Base-by-base conservation (phyloP, 2,329 filamentous ascomycete genomes). In the Claviceps quebecensis region DNA sequence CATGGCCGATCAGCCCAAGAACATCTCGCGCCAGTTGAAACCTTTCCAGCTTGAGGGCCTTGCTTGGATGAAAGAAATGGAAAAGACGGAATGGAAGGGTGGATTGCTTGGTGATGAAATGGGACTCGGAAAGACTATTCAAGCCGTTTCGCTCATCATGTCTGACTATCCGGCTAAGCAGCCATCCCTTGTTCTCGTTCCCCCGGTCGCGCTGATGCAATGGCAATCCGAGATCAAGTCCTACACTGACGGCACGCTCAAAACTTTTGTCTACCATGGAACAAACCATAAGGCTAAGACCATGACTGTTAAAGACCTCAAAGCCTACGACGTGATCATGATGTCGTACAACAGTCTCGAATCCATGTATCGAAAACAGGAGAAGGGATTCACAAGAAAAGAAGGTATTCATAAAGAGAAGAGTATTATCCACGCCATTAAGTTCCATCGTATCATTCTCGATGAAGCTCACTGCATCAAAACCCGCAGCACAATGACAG, bases 41-140 rank as follows among this genome's bases (percentile, higher is more conserved):
- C 83, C 85, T 0, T 98, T 97, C 64, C 93, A 98, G 63, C 81
- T 95, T 5, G 86, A 96, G 67, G 93, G 93, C 4, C 73, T 98
- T 40, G 83, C 88, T 48, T 98, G 93, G 93, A 94, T 98, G 88
- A 81, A 78, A 54, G 83, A 78, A 51, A 95, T 97, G 76, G 93
- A 98, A 65, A 73, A 86, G 67, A 85, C 81, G 0, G 70, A 84
- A 40, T 97, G 90, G 77, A 87, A 83, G 61, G 93, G 93, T 17
- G 93, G 93, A 14, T 74, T 98, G 2, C 77, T 98, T 2, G 93
- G 93, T 53, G 93, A 98, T 59, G 93, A 98, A 68, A 98, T 98
- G 93, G 93, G 93, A 6, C 86, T 98, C 70, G 93, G 93, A 48
- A 98, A 98, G 72, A 98, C 93, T 0, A 97, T 98, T 48, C 93